Percentiles rank a stretch among this genome's conserved stretches.
These are phyloP conservation scores for Blakeslea trispora DNA, from an alignment of 371 early-diverging fungal genomes.

Conservation along the genomic window DNA sequence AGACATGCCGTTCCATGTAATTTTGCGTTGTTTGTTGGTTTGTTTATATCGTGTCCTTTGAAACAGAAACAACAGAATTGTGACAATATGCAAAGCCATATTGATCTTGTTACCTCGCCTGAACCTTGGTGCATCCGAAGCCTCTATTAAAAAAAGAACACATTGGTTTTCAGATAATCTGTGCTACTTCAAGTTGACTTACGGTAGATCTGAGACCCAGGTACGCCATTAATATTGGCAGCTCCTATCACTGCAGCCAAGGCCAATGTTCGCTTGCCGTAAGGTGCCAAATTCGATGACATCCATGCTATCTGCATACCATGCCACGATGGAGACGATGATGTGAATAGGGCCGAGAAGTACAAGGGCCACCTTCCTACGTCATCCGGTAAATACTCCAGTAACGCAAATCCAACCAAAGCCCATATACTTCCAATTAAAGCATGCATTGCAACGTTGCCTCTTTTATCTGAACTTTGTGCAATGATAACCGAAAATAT, in stretches of 20 bases:
- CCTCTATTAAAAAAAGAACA: neutral
- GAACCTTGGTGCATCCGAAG: slow-evolving; percentile 43
- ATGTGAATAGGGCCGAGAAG: slow-evolving; percentile 14
- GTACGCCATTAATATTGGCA: slow-evolving; percentile 29
- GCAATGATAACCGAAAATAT: slow-evolving; percentile 46
- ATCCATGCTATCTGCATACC: slow-evolving; percentile 43
- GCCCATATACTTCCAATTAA: slow-evolving; percentile 40
- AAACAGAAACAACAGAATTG: slow-evolving; percentile 23
- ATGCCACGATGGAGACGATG: slow-evolving; percentile 44
- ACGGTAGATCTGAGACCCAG: slow-evolving; percentile 33
- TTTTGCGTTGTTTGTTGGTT: slow-evolving; percentile 33
- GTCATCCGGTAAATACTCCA: slow-evolving; percentile 41
- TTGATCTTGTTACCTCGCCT: slow-evolving; percentile 41
- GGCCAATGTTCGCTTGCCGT: slow-evolving; percentile 27
- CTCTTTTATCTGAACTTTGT: slow-evolving; percentile 40
- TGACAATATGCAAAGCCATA: slow-evolving; percentile 19
- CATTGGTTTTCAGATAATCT: neutral
- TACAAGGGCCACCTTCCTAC: slow-evolving; percentile 43
- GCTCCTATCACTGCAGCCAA: slow-evolving; percentile 31
- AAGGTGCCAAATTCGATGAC: slow-evolving; percentile 28
- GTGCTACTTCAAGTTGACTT: slow-evolving; percentile 6
- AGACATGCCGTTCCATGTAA: slow-evolving; percentile 33
- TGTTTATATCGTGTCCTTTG: slow-evolving; percentile 31
- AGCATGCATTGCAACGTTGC: slow-evolving; percentile 50
- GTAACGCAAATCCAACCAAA: slow-evolving; percentile 38